Percentiles rank a stretch among this genome's conserved stretches.
Conservation (phyloP, 345 rosid species). For the Aethionema arabicum region DNA sequence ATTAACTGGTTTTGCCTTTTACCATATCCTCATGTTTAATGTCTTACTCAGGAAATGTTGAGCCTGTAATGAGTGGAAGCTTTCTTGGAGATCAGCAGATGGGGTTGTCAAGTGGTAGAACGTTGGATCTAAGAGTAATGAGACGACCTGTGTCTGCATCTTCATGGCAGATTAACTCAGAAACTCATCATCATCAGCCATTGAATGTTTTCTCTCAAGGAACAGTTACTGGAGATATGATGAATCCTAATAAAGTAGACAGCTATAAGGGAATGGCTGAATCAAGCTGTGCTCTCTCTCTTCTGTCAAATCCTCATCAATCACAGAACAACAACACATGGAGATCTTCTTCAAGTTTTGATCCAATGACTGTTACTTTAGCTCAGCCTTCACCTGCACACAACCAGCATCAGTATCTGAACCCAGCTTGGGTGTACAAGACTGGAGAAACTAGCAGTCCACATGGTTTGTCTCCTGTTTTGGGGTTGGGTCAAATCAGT, state of each 20-base stretch:
- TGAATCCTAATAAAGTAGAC: conserved; percentile 47
- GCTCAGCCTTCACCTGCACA: conserved; percentile 54
- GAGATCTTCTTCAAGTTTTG: conserved; percentile 41
- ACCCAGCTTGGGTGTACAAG: conserved; percentile 58
- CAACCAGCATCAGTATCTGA: conserved; percentile 45
- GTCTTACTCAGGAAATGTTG: conserved; percentile 23
- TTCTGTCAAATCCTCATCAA: conserved; percentile 94
- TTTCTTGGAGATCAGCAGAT: conserved; percentile 31
- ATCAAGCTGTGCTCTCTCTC: conserved; percentile 99
- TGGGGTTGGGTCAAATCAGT: conserved; percentile 51
- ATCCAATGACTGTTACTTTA: conserved; percentile 43
- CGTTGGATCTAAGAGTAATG: conserved; percentile 50
- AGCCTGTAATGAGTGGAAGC: conserved; percentile 30
- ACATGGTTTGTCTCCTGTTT: conserved; percentile 44
- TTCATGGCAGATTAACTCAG: conserved; percentile 37
- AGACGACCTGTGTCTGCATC: conserved; percentile 50
- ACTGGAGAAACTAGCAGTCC: conserved; percentile 42
- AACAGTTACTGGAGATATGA: conserved; percentile 41
- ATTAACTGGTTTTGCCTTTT: background rate
- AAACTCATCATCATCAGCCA: conserved; percentile 36
- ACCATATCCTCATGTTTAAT: background rate
- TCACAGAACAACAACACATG: conserved; percentile 46
- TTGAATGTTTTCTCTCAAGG: conserved; percentile 52
- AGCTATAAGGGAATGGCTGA: conserved; percentile 65
- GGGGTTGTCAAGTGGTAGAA: conserved; percentile 47